Percentiles rank a stretch among this genome's conserved stretches.
These are phyloP conservation scores for Auricularia auricula-judae DNA, from an alignment of 768 basidiomycete genomes.

Conservation along the genomic window DNA sequence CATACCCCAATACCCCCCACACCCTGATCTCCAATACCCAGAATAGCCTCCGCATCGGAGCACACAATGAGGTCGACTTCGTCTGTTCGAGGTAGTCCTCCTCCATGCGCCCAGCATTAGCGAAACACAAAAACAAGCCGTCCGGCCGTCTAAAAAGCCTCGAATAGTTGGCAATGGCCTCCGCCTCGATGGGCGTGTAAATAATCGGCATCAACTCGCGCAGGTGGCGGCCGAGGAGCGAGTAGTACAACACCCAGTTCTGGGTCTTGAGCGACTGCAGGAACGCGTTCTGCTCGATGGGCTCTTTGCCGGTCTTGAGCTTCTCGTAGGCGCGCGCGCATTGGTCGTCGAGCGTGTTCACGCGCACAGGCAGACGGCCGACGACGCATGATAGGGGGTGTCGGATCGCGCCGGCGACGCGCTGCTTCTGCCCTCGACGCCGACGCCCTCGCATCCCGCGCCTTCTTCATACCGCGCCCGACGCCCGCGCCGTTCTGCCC, in stretches of 20 bases:
- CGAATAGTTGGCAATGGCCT: slow-evolving; percentile 76
- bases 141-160: slow-evolving; percentile 73
- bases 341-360: slow-evolving; percentile 66
- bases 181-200: slow-evolving; percentile 77
- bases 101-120: slow-evolving; percentile 58
- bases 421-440: no score
- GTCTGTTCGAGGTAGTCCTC: slow-evolving; percentile 63
- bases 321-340: slow-evolving; percentile 59
- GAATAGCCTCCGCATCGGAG: slow-evolving; percentile 76
- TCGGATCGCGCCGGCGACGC: no score
- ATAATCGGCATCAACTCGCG: slow-evolving; percentile 60
- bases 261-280: slow-evolving; percentile 66
- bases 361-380: slow-evolving; percentile 37
- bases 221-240: slow-evolving; percentile 46
- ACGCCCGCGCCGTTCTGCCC: no score
- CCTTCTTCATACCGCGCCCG: no score
- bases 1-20: slow-evolving; percentile 42
- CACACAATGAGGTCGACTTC: slow-evolving; percentile 67
- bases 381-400: no score
- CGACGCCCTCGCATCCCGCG: no score
- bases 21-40: slow-evolving; percentile 69
- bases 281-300: slow-evolving; percentile 62
- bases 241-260: slow-evolving; percentile 76
- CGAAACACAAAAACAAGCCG: slow-evolving; percentile 60
- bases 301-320: slow-evolving; percentile 23